Conservation (phyloP, 2,329 filamentous ascomycete species). For the Truncatella angustata region DNA sequence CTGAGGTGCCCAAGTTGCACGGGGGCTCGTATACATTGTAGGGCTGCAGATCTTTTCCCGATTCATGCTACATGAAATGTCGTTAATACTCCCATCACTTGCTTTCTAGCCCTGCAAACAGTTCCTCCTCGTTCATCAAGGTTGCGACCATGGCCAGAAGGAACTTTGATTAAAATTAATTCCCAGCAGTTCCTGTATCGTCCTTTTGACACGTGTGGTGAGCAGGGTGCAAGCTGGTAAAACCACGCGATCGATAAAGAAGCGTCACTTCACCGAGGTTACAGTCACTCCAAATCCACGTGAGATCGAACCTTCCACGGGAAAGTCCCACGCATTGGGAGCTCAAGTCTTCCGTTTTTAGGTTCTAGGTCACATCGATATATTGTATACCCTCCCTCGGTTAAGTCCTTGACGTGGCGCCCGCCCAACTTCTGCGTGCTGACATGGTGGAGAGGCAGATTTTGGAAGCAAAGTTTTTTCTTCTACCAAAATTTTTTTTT, state of each 20-base stretch:
- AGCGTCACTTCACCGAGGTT: neutral
- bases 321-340: neutral
- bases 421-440: neutral
- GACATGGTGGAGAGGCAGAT: neutral
- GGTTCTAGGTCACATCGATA: neutral
- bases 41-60: neutral
- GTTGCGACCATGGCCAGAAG: neutral
- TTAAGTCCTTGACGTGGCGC: neutral
- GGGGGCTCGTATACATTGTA: neutral
- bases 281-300: neutral
- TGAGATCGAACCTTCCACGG: neutral
- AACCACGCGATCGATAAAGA: conserved; percentile 1
- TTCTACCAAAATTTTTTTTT: too few species aligned
- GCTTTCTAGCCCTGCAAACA: neutral
- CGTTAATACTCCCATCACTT: neutral
- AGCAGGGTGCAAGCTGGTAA: neutral
- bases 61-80: neutral
- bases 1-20: neutral
- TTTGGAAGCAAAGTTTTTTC: too few species aligned
- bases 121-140: neutral
- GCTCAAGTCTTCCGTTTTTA: neutral
- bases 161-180: neutral
- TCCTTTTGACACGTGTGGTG: neutral
- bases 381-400: neutral
- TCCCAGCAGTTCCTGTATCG: neutral